Conservation (phyloP, 1,284 basidiomycete genomes). For the Leccinum solheimii region DNA sequence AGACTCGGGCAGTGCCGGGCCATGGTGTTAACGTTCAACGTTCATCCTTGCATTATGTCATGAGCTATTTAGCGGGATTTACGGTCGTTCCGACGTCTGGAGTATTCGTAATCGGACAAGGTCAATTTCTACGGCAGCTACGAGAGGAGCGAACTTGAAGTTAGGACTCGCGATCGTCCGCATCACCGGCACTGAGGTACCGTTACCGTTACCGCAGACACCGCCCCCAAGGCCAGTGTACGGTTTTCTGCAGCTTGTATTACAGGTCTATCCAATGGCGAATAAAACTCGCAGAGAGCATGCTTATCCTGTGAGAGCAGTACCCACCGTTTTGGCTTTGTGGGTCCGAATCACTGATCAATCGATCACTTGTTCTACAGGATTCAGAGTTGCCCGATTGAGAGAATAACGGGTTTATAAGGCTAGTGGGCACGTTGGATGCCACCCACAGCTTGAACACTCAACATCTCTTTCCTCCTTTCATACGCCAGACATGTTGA, state of each 20-base stretch:
- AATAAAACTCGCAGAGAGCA: neutral
- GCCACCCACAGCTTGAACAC: neutral
- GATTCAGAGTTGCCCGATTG: neutral
- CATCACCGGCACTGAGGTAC: neutral
- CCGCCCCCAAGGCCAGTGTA: no score
- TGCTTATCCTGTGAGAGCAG: neutral
- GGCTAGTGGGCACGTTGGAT: neutral
- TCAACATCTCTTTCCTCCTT: neutral
- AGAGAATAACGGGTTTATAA: neutral
- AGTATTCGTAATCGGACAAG: neutral
- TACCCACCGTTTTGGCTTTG: neutral
- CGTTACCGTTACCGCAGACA: neutral
- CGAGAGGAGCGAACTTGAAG: no score
- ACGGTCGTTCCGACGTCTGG: neutral
- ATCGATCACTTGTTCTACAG: neutral
- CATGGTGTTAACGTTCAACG: no score
- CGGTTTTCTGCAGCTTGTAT: neutral
- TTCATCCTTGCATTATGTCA: slow-evolving; percentile 9
- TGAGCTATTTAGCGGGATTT: slow-evolving; percentile 10
- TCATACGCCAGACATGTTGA: slow-evolving; percentile 11
- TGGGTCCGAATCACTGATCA: neutral
- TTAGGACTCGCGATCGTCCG: neutral
- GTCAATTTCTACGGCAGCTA: neutral
- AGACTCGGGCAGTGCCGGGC: neutral
- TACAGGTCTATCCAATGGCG: neutral